Conservation (phyloP, 2,329 filamentous ascomycete species). For the Phyllosticta paracitricarpa region DNA sequence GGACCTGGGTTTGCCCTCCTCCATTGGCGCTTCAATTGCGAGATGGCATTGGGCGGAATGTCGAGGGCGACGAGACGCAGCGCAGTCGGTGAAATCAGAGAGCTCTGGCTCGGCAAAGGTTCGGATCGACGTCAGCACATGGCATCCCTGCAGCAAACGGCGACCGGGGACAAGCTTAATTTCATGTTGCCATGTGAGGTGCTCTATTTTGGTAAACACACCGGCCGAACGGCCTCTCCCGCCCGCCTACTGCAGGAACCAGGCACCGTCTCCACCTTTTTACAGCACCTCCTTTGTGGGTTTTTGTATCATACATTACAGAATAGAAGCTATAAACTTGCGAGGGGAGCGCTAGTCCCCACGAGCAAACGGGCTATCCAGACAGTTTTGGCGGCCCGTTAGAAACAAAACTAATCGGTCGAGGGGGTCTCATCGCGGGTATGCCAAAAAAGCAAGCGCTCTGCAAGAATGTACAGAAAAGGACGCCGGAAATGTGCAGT, state of each 20-base stretch:
- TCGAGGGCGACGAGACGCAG: neutral
- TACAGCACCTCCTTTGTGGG: neutral
- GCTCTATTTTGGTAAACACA: neutral
- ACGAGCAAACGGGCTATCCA: constrained; percentile 12
- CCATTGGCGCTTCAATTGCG: constrained; percentile 19
- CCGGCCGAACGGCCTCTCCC: neutral
- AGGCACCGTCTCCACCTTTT: neutral
- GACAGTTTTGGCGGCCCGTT: constrained; percentile 3
- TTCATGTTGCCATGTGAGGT: neutral
- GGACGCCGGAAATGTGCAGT: neutral
- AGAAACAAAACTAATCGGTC: neutral
- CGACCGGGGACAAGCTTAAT: neutral
- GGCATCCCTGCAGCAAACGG: neutral
- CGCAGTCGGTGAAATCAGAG: constrained; percentile 2
- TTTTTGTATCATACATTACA: constrained; percentile 31
- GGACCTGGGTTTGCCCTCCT: constrained; percentile 22
- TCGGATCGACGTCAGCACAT: neutral
- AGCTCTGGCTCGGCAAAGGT: neutral
- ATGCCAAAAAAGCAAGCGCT: neutral
- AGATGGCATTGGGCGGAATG: neutral
- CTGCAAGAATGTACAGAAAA: constrained; percentile 25
- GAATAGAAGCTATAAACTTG: constrained; percentile 30
- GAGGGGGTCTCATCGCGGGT: neutral
- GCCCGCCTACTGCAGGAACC: neutral
- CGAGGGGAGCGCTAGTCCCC: constrained; percentile 26